Percentiles rank a stretch among this genome's conserved stretches.
Evolutionary conservation across 2,329 filamentous ascomycete species (phyloP).

Genomic region (Scedosporium minutisporum): DNA sequence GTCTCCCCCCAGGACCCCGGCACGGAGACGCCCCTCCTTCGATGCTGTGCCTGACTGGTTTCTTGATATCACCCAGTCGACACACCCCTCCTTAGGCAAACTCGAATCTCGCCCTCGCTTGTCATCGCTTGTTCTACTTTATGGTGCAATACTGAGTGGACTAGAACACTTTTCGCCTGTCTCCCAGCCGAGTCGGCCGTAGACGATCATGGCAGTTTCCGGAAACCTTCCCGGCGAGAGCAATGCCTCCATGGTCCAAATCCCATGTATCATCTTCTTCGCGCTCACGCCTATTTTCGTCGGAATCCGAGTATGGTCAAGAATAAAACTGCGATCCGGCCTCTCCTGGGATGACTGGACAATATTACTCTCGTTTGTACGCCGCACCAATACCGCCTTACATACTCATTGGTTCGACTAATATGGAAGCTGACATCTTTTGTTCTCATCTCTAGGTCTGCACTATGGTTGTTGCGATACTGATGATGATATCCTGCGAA

Average conservation of each 20-base stretch:
- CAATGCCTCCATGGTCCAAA: constrained; percentile 26
- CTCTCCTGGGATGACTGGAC: constrained; percentile 33
- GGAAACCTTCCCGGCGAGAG: constrained; percentile 22
- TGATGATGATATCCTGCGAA: constrained; percentile 29
- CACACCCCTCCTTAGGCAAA: no score
- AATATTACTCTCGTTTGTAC: constrained; percentile 31
- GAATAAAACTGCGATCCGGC: constrained; percentile 24
- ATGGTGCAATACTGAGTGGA: no score
- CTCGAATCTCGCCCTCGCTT: no score
- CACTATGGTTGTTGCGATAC: constrained; percentile 23
- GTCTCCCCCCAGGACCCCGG: no score
- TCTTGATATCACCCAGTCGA: no score
- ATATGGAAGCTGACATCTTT: not conserved
- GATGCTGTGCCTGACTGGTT: no score
- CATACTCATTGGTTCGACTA: not conserved
- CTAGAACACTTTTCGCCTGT: no score
- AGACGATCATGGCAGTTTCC: constrained; percentile 14
- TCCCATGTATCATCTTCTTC: constrained; percentile 33
- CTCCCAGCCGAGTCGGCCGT: not conserved
- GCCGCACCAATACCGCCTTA: constrained; percentile 5
- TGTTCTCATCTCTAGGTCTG: constrained; percentile 18
- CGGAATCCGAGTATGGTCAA: constrained; percentile 27
- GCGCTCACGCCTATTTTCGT: constrained; percentile 30
- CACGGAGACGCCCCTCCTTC: no score
- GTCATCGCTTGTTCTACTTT: no score